Base-by-base conservation (phyloP, 176 grass and related monocot genomes). In the Eleusine coracana region DNA sequence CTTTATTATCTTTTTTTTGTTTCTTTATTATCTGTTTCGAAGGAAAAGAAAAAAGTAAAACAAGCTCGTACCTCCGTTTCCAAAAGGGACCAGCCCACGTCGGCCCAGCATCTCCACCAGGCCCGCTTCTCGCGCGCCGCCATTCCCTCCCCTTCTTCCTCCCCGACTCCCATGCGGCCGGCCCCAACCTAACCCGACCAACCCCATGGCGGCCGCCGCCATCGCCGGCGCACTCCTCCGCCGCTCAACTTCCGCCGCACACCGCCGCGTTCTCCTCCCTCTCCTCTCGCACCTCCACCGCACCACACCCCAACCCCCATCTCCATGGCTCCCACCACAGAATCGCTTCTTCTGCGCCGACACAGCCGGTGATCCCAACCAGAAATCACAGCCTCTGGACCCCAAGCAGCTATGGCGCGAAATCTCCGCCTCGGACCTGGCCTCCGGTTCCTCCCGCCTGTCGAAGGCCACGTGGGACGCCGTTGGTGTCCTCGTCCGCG, bases 401-500 rank as follows among this genome's bases (percentile, higher is more conserved):
- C 73, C 87, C 3, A 88, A 77, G 48, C 49, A 89, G 48, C 78
- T 98, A 39, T 98, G 91, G 88, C 72, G 65, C 68, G 82, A 93
- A 74, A 71, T 98, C 0, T 90, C 84, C n/a, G 58, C 84, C 38
- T 12, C 61, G 42, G 87, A 83, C 11, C 31, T 75, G 6, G 37
- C 59, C 27, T 12, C 25, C 3, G 77, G 87, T 55, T 85, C 82
- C 70, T 46, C 78, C 46, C 86, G 58, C 38, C 85, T 90, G 49
- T 73, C 72, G 5, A 94, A 94, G 78, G 71, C 86, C 61, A 82
- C 85, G 60, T 90, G 92, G 89, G 89, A 93, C 62, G 34, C 87
- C 31, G 68, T 91, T 18, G 16, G 70, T 31, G 16, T 13, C 29
- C 74, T 95, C 61, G 66, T 93, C 66, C 92, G 88, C 71, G 68